Evolutionary conservation across 2,329 filamentous ascomycete species (phyloP), one percentile per base, ranked within the genome.

Genomic region (Fusarium albidum): DNA sequence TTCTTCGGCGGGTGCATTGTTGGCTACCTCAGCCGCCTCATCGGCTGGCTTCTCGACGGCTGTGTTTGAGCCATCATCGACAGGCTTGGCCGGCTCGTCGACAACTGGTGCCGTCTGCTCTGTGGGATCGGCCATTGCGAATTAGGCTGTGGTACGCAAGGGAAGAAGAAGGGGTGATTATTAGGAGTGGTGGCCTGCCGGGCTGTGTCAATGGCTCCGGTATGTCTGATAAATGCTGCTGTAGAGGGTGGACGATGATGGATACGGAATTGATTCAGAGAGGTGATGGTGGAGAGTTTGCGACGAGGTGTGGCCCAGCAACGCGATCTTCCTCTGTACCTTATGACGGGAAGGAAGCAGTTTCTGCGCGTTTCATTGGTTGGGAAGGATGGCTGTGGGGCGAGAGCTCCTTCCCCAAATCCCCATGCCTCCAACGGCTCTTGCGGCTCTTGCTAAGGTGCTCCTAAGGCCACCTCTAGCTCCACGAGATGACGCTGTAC

Each of bases 41-140:
- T 44, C 29, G 11, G 18, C 42, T n/a, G 41, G 13, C 29, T 46
- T 40, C 25, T 34, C 59, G 12, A 34, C 35, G 15, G 47, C 15
- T 6, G 38, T 4, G 25, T 57, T 35, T 44, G 59, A 39, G 28
- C 35, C 37, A 21, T 63, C 52, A 5, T 55, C 49, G 29, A 59
- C 44, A 40, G 42, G 34, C 34, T 55, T 60, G 45, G 50, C 42
- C 28, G 45, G 52, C 48, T 65, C 41, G 17, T 65, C 59, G 26
- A 63, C 49, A 41, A 64, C 56, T 28, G 59, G 58, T 28, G 55
- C 51, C 35, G 61, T 57, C 47, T 71, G 67, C 46, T 73, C 68
- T 45, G 59, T 58, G 40, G 53, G 34, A n/a, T 72, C 70, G 26
- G 70, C 61, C 70, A 70, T 70, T 57, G 44, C 57, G 47, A 50